Conservation (phyloP, 2,329 filamentous ascomycete genomes). For the Teratosphaeria zuluensis region DNA sequence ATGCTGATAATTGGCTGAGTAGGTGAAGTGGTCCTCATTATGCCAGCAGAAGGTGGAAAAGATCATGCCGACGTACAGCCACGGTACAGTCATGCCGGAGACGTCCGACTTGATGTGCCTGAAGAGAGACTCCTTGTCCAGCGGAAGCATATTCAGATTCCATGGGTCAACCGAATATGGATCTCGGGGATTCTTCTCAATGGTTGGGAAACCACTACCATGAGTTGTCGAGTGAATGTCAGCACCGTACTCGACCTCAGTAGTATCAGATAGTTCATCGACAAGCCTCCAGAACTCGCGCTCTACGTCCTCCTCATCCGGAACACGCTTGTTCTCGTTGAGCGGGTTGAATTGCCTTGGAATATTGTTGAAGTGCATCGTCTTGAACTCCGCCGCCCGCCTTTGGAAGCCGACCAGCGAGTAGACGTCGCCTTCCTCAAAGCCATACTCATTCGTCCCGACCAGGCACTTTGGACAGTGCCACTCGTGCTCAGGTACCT, state of each 20-base stretch:
- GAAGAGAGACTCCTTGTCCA: slow-evolving; percentile 86
- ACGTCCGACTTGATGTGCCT: slow-evolving; percentile 97
- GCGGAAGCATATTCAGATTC: slow-evolving; percentile 89
- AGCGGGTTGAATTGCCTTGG: slow-evolving; percentile 58
- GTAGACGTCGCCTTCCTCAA: slow-evolving; percentile 92
- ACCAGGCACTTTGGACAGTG: slow-evolving; percentile 92
- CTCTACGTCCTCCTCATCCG: slow-evolving; percentile 92
- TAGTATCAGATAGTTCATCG: slow-evolving; percentile 84
- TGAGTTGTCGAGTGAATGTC: slow-evolving; percentile 98
- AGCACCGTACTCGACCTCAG: slow-evolving; percentile 95
- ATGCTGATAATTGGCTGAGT: slow-evolving; percentile 96
- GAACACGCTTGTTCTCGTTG: slow-evolving; percentile 66
- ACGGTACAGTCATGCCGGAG: slow-evolving; percentile 97
- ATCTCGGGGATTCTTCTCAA: slow-evolving; percentile 81
- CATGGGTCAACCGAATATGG: slow-evolving; percentile 82
- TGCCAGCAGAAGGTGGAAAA: slow-evolving; percentile 99
- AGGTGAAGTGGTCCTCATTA: slow-evolving; percentile 95
- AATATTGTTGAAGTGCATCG: slow-evolving; percentile 73
- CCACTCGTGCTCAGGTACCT: slow-evolving; percentile 80
- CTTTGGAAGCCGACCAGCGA: slow-evolving; percentile 94
- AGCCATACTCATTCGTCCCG: slow-evolving; percentile 92
- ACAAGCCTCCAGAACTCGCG: slow-evolving; percentile 94
- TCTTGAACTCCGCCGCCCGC: slow-evolving; percentile 90
- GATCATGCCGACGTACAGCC: slow-evolving; percentile 98
- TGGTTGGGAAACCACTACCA: slow-evolving; percentile 90